phyloP scores from a whole-genome alignment of 1,284 basidiomycete species.

The Meira miltonrushii region DNA sequence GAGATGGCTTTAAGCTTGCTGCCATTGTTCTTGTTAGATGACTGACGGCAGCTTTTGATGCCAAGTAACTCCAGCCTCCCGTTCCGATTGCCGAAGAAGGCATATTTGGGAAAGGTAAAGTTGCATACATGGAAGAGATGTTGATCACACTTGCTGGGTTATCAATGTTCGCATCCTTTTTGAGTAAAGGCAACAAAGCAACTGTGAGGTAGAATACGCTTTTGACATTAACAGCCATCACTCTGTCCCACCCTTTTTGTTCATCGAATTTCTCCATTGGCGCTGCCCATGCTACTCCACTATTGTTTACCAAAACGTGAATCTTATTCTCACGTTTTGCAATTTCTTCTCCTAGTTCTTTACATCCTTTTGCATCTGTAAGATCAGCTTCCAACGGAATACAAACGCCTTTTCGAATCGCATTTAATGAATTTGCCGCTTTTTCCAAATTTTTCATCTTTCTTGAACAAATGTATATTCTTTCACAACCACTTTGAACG shows the following conservation, averaged over 20 bases:
- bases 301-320: slow-evolving; percentile 17
- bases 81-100: slow-evolving; percentile 9
- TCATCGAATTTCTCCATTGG: slow-evolving; percentile 14
- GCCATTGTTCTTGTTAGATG: slow-evolving; percentile 11
- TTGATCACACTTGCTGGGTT: slow-evolving; percentile 12
- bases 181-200: slow-evolving; percentile 13
- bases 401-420: slow-evolving; percentile 5
- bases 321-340: slow-evolving; percentile 4
- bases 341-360: slow-evolving; percentile 14
- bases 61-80: slow-evolving; percentile 10
- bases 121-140: slow-evolving; percentile 12
- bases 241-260: slow-evolving; percentile 13
- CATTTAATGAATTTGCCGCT: slow-evolving; percentile 14
- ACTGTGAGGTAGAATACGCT: slow-evolving; percentile 18
- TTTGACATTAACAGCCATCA: slow-evolving; percentile 14
- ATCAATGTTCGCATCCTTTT: slow-evolving; percentile 5
- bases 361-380: slow-evolving; percentile 12
- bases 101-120: slow-evolving; percentile 11
- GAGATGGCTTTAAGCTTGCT: slow-evolving; percentile 1
- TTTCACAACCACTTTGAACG: slow-evolving; percentile 18
- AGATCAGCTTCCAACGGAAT: slow-evolving; percentile 12
- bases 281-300: slow-evolving; percentile 13
- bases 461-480: slow-evolving; percentile 17
- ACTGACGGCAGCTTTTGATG: slow-evolving; percentile 13
- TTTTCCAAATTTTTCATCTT: slow-evolving; percentile 11